Evolutionary conservation across 306 rosid species (phyloP), one percentile per base, ranked within the genome.

Genomic region (Malus sylvestris): DNA sequence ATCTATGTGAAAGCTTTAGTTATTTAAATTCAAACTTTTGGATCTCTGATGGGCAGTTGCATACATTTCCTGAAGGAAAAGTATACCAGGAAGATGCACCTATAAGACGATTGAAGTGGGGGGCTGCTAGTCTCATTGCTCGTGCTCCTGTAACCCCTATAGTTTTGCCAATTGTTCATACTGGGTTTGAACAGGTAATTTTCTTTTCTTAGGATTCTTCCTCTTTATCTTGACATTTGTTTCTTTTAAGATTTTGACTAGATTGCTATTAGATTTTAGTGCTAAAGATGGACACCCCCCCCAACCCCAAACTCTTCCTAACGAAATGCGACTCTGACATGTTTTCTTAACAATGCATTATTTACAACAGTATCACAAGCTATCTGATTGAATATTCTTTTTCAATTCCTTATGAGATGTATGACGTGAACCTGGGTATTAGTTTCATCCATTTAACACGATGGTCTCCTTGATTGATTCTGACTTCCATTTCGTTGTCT

Each of bases 51-150:
- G 69, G 65, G 74, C 85, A 94, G 97, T 72, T 95, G 68, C 97
- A 95, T 81, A 89, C 97, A n/a, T 95, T 95, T 82, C 99, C 97
- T 13, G 97, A 95, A 84, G 97, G 97, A 70, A 90, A 90, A 79
- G 97, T 95, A 57, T 25, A 45, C 73, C 98, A 90, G 85, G 99
- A 88, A 63, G 98, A 91, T 81, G 87, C 76, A 67, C 96, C 98
- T 58, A 90, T 90, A 53, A 84, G 88, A 57, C 87, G 96, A 72
- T 77, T 92, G 85, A 95, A 95, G 80, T 95, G 98, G 96, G 98
- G 99, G 77, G 91, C 97, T 35, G 96, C 97, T 66, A 95, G 99
- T 81, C 97, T 92, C 80, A 91, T 95, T 80, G 97, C 78, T 72
- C 98, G 98, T 61, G 82, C 98, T 49, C 88, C 91, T 58, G 29